Evolutionary conservation across 148 eudicot species (phyloP).

Genomic region (Pharnaceum exiguum): DNA sequence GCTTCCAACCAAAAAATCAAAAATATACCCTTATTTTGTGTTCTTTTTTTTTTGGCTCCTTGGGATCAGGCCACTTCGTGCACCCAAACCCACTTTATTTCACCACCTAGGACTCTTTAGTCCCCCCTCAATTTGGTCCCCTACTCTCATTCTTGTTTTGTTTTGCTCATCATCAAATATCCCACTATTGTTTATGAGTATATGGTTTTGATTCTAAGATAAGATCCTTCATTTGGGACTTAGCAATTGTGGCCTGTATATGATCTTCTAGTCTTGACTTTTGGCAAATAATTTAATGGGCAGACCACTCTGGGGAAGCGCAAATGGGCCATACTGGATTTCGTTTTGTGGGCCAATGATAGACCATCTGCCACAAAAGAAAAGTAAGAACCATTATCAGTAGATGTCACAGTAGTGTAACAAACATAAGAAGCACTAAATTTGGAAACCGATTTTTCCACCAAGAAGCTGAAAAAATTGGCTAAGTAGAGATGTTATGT

Average conservation of each 20-base stretch:
- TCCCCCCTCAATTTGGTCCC: not conserved
- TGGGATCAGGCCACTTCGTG: conserved; percentile 12
- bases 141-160: not conserved
- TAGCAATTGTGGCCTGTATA: too few relatives aligned
- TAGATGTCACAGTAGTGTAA: not conserved
- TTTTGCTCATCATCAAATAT: not conserved
- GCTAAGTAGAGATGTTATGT: not conserved
- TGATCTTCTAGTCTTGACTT: conserved; percentile 20
- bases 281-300: conserved; percentile 28
- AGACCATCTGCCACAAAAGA: conserved; percentile 36
- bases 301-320: conserved; percentile 55
- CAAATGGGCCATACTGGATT: conserved; percentile 58
- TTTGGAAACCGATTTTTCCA: not conserved
- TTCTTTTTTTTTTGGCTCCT: not conserved
- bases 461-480: not conserved
- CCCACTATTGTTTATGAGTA: not conserved
- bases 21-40: not conserved
- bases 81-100: not conserved
- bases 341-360: conserved; percentile 41
- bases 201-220: not conserved
- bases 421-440: not conserved
- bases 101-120: not conserved
- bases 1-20: not conserved
- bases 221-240: not conserved
- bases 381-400: conserved; percentile 5